These are phyloP conservation scores for Kwoniella mangroviensis DNA, from an alignment of 768 basidiomycete genomes.

Conservation along the genomic window DNA sequence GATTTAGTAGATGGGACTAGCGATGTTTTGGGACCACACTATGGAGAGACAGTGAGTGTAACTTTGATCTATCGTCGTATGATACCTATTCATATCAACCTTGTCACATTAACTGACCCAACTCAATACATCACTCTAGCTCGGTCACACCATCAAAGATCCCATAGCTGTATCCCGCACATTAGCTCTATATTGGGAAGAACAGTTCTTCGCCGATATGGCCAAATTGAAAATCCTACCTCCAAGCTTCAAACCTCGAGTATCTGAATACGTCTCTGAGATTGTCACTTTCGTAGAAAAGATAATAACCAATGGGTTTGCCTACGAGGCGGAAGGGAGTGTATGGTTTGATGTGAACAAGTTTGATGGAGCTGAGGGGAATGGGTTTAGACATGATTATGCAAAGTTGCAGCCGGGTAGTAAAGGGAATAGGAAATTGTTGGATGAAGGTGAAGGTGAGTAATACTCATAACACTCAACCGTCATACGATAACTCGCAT, in stretches of 20 bases:
- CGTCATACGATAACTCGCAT: neutral
- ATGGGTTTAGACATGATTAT: constrained; percentile 71
- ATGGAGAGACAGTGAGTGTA: constrained; percentile 42
- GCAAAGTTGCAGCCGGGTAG: constrained; percentile 96
- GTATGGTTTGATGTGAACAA: constrained; percentile 87
- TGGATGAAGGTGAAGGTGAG: constrained; percentile 90
- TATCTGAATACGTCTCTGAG: constrained; percentile 96
- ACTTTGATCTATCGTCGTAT: too few species aligned
- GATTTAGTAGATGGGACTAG: constrained; percentile 71
- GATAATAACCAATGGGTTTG: constrained; percentile 85
- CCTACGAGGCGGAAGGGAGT: constrained; percentile 75
- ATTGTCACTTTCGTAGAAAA: constrained; percentile 85
- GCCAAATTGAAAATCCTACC: constrained; percentile 78
- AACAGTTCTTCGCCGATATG: constrained; percentile 91
- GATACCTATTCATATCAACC: neutral
- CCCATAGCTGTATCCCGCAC: constrained; percentile 76
- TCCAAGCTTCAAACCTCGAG: constrained; percentile 89
- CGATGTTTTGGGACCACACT: constrained; percentile 69
- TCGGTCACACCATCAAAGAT: constrained; percentile 79
- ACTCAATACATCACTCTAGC: constrained; percentile 60
- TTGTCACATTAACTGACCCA: neutral
- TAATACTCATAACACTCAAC: neutral
- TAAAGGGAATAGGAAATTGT: constrained; percentile 84
- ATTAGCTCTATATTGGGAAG: constrained; percentile 86
- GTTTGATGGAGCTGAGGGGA: constrained; percentile 71